These are phyloP conservation scores for Phlebiopsis gigantea DNA, from an alignment of 768 basidiomycete species.

Conservation along the genomic window DNA sequence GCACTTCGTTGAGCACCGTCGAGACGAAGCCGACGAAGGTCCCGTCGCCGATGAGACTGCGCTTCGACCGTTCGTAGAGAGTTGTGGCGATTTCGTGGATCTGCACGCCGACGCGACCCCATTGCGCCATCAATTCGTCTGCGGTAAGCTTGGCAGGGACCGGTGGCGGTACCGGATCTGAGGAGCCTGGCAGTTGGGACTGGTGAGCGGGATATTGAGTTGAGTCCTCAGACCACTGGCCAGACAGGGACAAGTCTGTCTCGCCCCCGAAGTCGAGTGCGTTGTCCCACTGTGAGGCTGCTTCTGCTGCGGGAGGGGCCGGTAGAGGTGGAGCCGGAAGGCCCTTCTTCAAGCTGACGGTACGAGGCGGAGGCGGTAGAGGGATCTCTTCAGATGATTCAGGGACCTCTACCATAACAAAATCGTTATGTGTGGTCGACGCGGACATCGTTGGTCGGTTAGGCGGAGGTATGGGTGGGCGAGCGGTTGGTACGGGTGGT, in stretches of 20 bases:
- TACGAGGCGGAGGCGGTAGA: constrained; percentile 20
- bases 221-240: constrained; percentile 55
- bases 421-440: constrained; percentile 23
- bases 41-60: constrained; percentile 77
- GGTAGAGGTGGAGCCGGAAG: constrained; percentile 33
- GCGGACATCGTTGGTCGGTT: constrained; percentile 16
- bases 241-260: constrained; percentile 45
- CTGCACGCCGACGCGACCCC: constrained; percentile 70
- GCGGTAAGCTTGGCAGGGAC: constrained; percentile 27
- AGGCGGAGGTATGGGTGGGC: constrained; percentile 22
- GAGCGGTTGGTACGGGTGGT: constrained; percentile 18
- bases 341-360: constrained; percentile 18
- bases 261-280: constrained; percentile 57
- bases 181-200: constrained; percentile 6
- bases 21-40: constrained; percentile 75
- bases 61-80: constrained; percentile 73
- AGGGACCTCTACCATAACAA: constrained; percentile 28
- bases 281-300: constrained; percentile 54
- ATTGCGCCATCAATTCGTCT: constrained; percentile 66
- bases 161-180: constrained; percentile 24
- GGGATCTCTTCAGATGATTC: constrained; percentile 25
- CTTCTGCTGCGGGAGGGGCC: constrained; percentile 34
- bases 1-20: constrained; percentile 60
- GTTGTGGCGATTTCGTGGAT: constrained; percentile 65
- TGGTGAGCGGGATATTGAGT: constrained; percentile 27